Evolutionary conservation across 2,329 filamentous ascomycete species (phyloP).

Genomic region (Dactylellina cionopaga): DNA sequence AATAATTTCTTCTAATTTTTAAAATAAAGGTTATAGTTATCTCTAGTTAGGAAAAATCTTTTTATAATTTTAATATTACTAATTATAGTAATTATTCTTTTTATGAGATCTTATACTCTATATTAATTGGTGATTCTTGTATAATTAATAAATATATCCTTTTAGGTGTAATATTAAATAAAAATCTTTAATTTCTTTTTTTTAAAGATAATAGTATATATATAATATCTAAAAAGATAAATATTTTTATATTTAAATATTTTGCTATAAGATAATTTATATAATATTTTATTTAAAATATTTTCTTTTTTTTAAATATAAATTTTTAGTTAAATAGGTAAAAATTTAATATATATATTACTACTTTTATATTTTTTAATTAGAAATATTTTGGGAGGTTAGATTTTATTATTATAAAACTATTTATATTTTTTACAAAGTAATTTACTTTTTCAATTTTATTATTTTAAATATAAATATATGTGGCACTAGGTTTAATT

Average conservation of each 20-base stretch:
- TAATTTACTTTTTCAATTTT: conserved; percentile 5
- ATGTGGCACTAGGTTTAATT: no score
- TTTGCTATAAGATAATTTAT: conserved; percentile 16
- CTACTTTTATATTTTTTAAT: neutral
- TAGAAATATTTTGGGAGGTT: neutral
- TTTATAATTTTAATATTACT: neutral
- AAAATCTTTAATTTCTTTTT: no score
- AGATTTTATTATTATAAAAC: neutral
- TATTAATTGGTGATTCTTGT: neutral
- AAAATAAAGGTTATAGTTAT: neutral
- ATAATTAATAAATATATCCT: no score
- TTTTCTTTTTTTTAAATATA: neutral
- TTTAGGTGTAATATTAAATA: no score
- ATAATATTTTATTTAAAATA: conserved; percentile 3
- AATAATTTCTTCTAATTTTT: neutral
- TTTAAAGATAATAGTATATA: no score
- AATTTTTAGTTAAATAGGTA: no score
- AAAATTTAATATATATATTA: neutral
- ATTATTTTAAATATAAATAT: no score
- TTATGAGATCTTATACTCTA: neutral
- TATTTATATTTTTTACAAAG: no score
- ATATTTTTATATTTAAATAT: no score
- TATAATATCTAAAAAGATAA: no score
- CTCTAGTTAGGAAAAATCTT: neutral
- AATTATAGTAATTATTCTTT: neutral